Base-by-base conservation (phyloP, 257 asterid genomes). In the Cruciata laevipes region DNA sequence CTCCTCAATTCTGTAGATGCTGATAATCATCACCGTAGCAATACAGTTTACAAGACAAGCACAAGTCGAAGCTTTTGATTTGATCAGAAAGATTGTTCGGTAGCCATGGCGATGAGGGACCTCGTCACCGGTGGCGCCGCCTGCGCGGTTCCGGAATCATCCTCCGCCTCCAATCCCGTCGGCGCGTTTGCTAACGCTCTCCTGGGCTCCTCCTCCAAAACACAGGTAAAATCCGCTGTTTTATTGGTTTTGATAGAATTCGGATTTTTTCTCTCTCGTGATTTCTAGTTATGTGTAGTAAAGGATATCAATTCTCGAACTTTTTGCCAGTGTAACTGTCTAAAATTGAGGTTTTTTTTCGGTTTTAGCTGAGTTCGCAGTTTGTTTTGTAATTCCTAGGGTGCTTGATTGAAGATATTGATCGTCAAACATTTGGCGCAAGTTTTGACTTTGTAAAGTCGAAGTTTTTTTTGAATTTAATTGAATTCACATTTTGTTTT, bases 131-230 rank as follows among this genome's bases (percentile, higher is more conserved):
- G 99, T 38, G 93, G 89, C 67, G 89, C 96, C 70, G 86, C 91
- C 71, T 94, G 99, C 74, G 88, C 91, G 40, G 95, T 80, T 77
- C 87, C 95, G 30, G 95, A 95, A n/a, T 78, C 97, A 21, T 78
- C 95, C 73, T 87, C 97, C 57, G 87, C 99, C 1, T 76, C 92
- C 55, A 94, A 94, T 79, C 99, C 98, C 17, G 75, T 94, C 55
- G 99, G 96, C 42, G 91, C 96, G 73, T 84, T 94, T 67, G 96
- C 96, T 68, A 87, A 85, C 84, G 81, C 89, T 38, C 91, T 94
- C 72, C 67, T 90, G 55, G 99, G 98, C 31, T 87, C 99, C 21
- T 90, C 98, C n/a, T 90, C 99, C 68, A 88, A 88, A 83, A 82
- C 96, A 67, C 89, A 93, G 97, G 99, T 89, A 52, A 18, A 1